These are phyloP conservation scores for Botrytis cinerea DNA, from an alignment of 2,329 filamentous ascomycete genomes.

Conservation along the genomic window DNA sequence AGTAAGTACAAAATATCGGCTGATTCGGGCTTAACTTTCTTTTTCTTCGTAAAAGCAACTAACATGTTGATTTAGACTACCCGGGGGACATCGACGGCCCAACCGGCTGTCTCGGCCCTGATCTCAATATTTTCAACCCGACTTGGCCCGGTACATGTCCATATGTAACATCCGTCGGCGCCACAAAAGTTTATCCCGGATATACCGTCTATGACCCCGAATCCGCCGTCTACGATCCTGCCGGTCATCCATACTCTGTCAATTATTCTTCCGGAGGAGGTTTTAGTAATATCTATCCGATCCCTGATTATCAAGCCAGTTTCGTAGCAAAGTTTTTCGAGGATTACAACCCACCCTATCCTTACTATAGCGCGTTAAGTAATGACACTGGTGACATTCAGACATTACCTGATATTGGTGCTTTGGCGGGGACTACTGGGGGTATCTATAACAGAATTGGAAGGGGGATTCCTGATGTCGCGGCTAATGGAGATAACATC, in stretches of 20 bases:
- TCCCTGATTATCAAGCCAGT: slow-evolving; percentile 47
- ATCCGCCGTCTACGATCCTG: slow-evolving; percentile 35
- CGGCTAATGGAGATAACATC: slow-evolving; percentile 36
- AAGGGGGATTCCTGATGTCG: slow-evolving; percentile 49
- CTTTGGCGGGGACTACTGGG: slow-evolving; percentile 25
- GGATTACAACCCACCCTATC: slow-evolving; percentile 35
- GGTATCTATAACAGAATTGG: slow-evolving; percentile 33
- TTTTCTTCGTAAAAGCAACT: not conserved
- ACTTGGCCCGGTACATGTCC: slow-evolving; percentile 47
- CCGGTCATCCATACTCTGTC: slow-evolving; percentile 25
- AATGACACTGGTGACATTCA: slow-evolving; percentile 28
- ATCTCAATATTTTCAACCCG: slow-evolving; percentile 52
- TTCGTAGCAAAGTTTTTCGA: slow-evolving; percentile 48
- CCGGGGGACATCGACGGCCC: slow-evolving; percentile 29
- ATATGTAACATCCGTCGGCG: slow-evolving; percentile 48
- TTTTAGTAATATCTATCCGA: slow-evolving; percentile 50
- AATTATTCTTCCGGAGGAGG: slow-evolving; percentile 47
- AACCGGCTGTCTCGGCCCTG: slow-evolving; percentile 45
- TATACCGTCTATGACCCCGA: slow-evolving; percentile 44
- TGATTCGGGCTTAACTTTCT: not conserved
- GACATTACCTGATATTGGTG: slow-evolving; percentile 29
- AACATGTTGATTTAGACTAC: slow-evolving; percentile 23
- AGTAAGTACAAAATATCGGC: slow-evolving; percentile 30
- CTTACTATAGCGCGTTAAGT: slow-evolving; percentile 29
- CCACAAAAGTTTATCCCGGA: slow-evolving; percentile 36